Evolutionary conservation across 169 alveolate species (phyloP), one percentile per base, ranked within the genome.

Genomic region (Cryptosporidium parvum): DNA sequence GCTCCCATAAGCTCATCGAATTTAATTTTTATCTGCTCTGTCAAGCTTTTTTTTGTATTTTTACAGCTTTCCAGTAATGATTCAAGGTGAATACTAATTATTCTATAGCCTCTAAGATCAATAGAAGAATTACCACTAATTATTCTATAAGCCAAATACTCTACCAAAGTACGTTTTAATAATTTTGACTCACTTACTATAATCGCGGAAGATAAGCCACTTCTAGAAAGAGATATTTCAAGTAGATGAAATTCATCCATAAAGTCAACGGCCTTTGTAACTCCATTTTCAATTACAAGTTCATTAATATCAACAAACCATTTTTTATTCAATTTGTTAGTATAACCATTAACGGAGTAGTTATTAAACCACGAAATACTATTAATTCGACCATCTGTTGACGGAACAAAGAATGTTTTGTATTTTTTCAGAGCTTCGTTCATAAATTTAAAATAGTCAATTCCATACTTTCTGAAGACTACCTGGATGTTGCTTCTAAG

Each of bases 191-290:
- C 35, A 12, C 85, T 70, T n/a, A 72, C 69, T 42, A 72, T 12
- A 29, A 72, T 72, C 16, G 69, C 85, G 2, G 85, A 72, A 52
- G 70, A 51, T 29, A 51, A n/a, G 31, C 52, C 70, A 51, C 21
- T 37, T 31, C 70, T 23, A 10, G 85, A 72, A 29, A 72, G 69
- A 56, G 69, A 29, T 33, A 48, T 72, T 53, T 72, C 85, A 3
- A 72, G 67, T 26, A 52, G 31, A 51, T 33, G 12, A 39, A 18
- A 51, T n/a, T 48, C 85, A 72, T 72, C 69, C 23, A 72, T 33
- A 44, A 33, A 23, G 23, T 33, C 85, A 51, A 56, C 21, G 8
- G 69, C 70, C 9, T 14, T 45, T 7, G 67, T 35, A 51, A 72
- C 39, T 26, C 33, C 69, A 21, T 3, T 18, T 26, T 72, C 69